Conservation (phyloP, 2,329 filamentous ascomycete species). For the Tricladium varicosporioides region DNA sequence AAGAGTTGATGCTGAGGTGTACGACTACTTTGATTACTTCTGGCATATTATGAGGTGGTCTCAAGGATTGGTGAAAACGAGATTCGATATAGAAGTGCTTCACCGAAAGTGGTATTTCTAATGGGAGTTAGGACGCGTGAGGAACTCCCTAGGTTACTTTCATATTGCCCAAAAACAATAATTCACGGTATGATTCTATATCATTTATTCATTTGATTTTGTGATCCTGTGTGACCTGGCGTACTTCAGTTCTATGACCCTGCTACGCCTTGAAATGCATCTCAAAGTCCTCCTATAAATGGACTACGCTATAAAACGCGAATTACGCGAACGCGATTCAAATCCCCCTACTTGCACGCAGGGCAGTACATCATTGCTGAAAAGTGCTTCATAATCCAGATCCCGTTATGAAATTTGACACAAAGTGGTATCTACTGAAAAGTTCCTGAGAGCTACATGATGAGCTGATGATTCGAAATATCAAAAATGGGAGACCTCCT, state of each 20-base stretch:
- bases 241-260: constrained; percentile 19
- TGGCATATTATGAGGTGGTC: too few species aligned
- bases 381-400: constrained; percentile 10
- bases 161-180: too few species aligned
- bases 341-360: constrained; percentile 8
- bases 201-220: constrained; percentile 8
- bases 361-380: constrained; percentile 11
- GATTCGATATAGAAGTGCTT: too few species aligned
- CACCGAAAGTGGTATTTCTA: too few species aligned
- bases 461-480: constrained; percentile 7
- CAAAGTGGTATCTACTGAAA: constrained; percentile 26
- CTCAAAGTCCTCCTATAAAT: constrained; percentile 12
- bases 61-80: too few species aligned
- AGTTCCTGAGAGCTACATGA: constrained; percentile 2
- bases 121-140: too few species aligned
- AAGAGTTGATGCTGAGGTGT: not conserved
- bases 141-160: too few species aligned
- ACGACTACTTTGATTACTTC: too few species aligned
- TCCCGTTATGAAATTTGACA: constrained; percentile 15
- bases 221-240: not conserved
- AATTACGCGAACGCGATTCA: constrained; percentile 12
- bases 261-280: constrained; percentile 24
- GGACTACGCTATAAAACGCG: constrained; percentile 16
- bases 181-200: not conserved
- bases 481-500: not conserved